phyloP scores from a whole-genome alignment of 768 basidiomycete species.

The Paxillus involutus region DNA sequence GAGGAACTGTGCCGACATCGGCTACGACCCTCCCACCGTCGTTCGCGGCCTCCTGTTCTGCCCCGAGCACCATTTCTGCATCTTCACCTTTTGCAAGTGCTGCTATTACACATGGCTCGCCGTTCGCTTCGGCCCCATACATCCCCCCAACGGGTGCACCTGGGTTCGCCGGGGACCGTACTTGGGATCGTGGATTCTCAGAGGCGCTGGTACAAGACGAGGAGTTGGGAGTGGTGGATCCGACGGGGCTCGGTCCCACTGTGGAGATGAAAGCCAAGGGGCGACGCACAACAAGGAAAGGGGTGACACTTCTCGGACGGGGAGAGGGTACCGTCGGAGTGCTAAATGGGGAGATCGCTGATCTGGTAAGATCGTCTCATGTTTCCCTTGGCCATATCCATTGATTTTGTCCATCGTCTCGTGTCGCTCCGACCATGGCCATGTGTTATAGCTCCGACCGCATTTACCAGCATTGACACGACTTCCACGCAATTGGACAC shows the following conservation, averaged over 20 bases:
- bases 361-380: constrained; percentile 47
- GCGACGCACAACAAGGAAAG: constrained; percentile 35
- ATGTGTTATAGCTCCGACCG: constrained; percentile 55
- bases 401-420: neutral
- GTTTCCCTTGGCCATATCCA: neutral
- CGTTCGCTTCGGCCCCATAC: constrained; percentile 48
- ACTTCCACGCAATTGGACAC: constrained; percentile 69
- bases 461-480: constrained; percentile 73
- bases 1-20: constrained; percentile 2
- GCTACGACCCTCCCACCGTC: constrained; percentile 5
- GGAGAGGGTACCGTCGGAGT: constrained; percentile 54
- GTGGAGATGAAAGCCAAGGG: constrained; percentile 23
- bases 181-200: constrained; percentile 70
- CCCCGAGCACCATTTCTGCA: constrained; percentile 9
- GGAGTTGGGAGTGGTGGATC: constrained; percentile 36
- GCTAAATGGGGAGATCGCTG: constrained; percentile 52
- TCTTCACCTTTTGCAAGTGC: constrained; percentile 13
- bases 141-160: constrained; percentile 67
- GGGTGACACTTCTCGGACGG: constrained; percentile 54
- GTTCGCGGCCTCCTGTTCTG: constrained; percentile 11
- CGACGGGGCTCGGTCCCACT: constrained; percentile 43
- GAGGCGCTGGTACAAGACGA: constrained; percentile 45
- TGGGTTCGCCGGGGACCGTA: constrained; percentile 65
- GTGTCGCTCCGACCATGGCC: too few relatives aligned
- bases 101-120: constrained; percentile 44